Conservation (phyloP, 148 eudicot species). For the Fagopyrum homotropicum region DNA sequence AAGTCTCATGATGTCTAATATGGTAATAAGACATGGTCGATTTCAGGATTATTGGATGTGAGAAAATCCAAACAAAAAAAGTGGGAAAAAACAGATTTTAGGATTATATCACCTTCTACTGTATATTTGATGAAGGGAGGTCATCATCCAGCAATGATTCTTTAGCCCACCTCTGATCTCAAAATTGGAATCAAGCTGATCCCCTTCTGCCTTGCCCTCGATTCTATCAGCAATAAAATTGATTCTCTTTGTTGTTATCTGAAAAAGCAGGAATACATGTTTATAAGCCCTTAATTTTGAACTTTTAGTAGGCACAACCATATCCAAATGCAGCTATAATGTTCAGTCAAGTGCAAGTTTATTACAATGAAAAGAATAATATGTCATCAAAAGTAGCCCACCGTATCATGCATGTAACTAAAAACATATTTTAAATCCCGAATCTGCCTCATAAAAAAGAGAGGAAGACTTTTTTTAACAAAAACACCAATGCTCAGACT, state of each 20-base stretch:
- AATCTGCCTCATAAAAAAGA: not conserved
- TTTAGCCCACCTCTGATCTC: constrained; percentile 49
- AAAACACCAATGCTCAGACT: not conserved
- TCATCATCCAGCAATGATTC: constrained; percentile 80
- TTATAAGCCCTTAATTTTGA: not conserved
- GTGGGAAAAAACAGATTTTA: not conserved
- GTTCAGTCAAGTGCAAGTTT: not conserved
- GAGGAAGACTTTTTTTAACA: not conserved
- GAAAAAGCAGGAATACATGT: constrained; percentile 14
- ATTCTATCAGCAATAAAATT: constrained; percentile 76
- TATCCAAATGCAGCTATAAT: not conserved
- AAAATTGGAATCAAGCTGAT: constrained; percentile 33
- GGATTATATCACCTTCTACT: constrained; percentile 75
- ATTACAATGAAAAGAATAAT: not conserved
- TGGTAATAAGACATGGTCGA: not conserved
- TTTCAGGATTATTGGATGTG: not conserved
- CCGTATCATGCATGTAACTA: not conserved
- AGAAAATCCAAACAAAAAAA: constrained; percentile 2
- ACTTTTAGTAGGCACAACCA: not conserved
- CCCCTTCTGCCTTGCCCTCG: constrained; percentile 37
- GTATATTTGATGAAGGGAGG: constrained; percentile 93
- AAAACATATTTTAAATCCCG: not conserved
- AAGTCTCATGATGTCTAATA: not conserved
- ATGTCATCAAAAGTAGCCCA: not conserved
- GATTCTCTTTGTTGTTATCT: constrained; percentile 85